Evolutionary conservation across 805 yeast genomes (phyloP), one percentile per base, ranked within the genome.

Genomic region (Ogataea parapolymorpha): DNA sequence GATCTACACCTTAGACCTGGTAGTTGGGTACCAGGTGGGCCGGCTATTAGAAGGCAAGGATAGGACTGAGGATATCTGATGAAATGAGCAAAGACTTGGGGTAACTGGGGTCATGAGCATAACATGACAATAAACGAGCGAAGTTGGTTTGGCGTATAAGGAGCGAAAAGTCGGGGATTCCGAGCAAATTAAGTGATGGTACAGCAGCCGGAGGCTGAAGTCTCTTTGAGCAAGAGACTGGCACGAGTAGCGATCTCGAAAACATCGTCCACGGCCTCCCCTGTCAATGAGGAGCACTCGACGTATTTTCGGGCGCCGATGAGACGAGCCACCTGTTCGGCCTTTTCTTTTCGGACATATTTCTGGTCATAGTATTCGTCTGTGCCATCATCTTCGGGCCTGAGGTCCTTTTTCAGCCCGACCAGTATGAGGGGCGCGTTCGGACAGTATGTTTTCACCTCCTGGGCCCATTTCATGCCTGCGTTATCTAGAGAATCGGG

Each of bases 251-350:
- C 96, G 37, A 79, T 78, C 63, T 90, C 97, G 61, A 90, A 89
- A 2, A 90, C 90, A 57, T 86, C 95, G 62, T 89, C 96, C 16
- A 90, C 97, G 10, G 95, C 95, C 58, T 87, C 95, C 4, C 97
- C 97, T 2, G 95, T 86, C 50, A 90, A 67, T 1, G 97, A 88
- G 35, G 95, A 85, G 58, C 96, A 87, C 56, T 90, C 96, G 57
- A 90, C 65, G 58, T 86, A 90, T 46, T 70, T 74, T 48, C 83
- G 80, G 1, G 96, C 96, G 4, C 95, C 95, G 28, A 90, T 84
- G 41, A 77, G 75, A 41, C 72, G 72, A 0, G 96, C 95, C 18
- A 81, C 84, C 35, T 68, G 70, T 50, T 82, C 83, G 5, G 85
- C 97, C 48, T 74, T 76, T 32, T 72, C 68, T 29, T 52, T 47